A percentile compares a stretch with the other conserved stretches of the same genome.
Conservation (phyloP, 257 asterid genomes). For the Fraxinus anomala region DNA sequence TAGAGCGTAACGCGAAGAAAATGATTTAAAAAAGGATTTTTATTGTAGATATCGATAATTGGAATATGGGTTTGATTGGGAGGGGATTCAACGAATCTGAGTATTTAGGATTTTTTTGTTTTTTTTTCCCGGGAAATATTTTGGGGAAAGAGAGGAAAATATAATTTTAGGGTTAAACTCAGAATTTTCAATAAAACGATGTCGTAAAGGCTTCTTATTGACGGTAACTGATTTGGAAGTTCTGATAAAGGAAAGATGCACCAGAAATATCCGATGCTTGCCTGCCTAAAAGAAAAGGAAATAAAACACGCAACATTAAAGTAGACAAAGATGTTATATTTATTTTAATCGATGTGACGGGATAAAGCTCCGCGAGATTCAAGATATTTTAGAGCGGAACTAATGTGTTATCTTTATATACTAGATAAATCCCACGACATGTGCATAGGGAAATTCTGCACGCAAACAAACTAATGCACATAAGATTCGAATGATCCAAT, state of each 20-base stretch:
- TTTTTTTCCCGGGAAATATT: conserved; percentile 13
- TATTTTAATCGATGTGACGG: no score
- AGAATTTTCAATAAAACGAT: background rate
- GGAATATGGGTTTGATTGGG: background rate
- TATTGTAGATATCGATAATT: conserved; percentile 24
- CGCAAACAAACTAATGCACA: no score
- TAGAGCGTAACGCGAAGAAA: background rate
- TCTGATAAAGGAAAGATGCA: background rate
- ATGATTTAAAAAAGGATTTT: conserved; percentile 32
- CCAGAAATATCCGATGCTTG: conserved; percentile 10
- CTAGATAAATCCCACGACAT: no score
- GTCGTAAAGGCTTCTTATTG: conserved; percentile 1
- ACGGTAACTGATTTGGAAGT: background rate
- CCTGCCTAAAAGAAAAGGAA: background rate
- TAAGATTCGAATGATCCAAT: no score
- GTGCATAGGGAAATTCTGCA: no score
- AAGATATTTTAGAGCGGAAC: no score
- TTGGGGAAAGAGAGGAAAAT: conserved; percentile 13
- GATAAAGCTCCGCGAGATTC: no score
- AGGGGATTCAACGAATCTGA: background rate
- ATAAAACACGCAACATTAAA: background rate
- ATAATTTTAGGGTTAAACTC: background rate
- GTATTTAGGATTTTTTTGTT: background rate
- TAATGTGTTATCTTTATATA: no score
- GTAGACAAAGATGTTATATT: no score